Evolutionary conservation across 441 rosid genomes (phyloP), one percentile per base, ranked within the genome.

Genomic region (Cnidoscolus chayamansa): DNA sequence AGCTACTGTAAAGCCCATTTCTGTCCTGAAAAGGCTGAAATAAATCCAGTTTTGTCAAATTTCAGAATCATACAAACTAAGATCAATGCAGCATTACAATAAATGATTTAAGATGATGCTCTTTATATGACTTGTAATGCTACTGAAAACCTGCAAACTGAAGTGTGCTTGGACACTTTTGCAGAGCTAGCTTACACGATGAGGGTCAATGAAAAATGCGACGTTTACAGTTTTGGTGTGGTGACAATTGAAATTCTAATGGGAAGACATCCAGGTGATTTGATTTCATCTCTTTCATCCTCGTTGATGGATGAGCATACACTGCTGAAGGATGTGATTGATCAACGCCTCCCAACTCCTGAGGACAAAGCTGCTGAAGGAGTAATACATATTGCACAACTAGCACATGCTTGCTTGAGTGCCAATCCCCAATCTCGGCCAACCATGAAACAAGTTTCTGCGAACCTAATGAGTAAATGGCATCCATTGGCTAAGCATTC

Each of bases 391-490:
- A 8, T 11, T 8, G 10, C 20, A 43, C 7, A 63, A 40, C 66
- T 63, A 7, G 66, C 66, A n/a, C 17, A 32, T 62, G 66, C 20
- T 0, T 62, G 66, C 49, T n/a, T 62, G 49, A 62, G 7, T 16
- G 20, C 11, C 25, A 62, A 62, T 40, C 66, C 66, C 8, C 66
- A 62, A 62, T 37, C 13, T 62, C 66, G 66, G 3, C 66, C 50
- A 37, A 62, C 66, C 10, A 62, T 62, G 30, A 37, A 25, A 0
- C 49, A 35, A 16, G 66, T 40, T 35, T 35, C 25, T 37, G 15
- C 50, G 1, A 49, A 40, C 3, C 66, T 62, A 0, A 1, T 60
- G 11, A 19, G 1, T 60, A 15, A 61, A 32, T 13, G 47, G 47
- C 9, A 12, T 15, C 45, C 64, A 31, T 60, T 30, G 9, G 1